These are phyloP conservation scores for Podaxis carcinomalis DNA, from an alignment of 768 basidiomycete species.

Conservation along the genomic window DNA sequence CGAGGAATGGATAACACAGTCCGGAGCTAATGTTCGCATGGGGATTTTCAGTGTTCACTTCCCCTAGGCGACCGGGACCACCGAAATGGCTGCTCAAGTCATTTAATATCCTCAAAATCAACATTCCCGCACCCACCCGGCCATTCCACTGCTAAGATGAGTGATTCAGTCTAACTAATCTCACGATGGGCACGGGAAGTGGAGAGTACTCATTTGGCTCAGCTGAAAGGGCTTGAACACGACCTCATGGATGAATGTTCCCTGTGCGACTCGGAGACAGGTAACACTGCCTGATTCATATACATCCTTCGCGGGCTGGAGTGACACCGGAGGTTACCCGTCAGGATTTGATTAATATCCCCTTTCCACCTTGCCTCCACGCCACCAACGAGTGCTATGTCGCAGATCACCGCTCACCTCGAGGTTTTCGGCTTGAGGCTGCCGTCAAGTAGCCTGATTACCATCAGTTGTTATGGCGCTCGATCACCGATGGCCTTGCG, in stretches of 20 bases:
- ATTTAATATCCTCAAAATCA: background rate
- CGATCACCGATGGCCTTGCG: background rate
- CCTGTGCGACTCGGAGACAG: background rate
- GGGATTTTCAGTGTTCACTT: background rate
- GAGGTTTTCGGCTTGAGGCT: background rate
- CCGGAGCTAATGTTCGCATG: background rate
- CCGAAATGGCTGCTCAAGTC: background rate
- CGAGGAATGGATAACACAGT: background rate
- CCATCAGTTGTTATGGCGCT: background rate
- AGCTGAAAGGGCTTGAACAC: background rate
- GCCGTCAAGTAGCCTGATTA: background rate
- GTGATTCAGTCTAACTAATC: background rate
- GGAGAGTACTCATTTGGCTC: background rate
- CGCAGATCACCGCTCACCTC: background rate
- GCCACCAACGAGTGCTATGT: background rate
- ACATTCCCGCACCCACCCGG: background rate
- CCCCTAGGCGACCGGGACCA: background rate
- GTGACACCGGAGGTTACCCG: background rate
- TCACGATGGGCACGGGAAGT: constrained; percentile 3
- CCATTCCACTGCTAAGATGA: background rate
- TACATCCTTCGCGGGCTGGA: background rate
- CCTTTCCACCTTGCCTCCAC: background rate
- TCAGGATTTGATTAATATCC: background rate
- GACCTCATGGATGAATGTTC: background rate
- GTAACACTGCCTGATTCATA: constrained; percentile 6